Evolutionary conservation across 164 flowering plant genomes (phyloP).

Genomic region (Litsea cubeba): DNA sequence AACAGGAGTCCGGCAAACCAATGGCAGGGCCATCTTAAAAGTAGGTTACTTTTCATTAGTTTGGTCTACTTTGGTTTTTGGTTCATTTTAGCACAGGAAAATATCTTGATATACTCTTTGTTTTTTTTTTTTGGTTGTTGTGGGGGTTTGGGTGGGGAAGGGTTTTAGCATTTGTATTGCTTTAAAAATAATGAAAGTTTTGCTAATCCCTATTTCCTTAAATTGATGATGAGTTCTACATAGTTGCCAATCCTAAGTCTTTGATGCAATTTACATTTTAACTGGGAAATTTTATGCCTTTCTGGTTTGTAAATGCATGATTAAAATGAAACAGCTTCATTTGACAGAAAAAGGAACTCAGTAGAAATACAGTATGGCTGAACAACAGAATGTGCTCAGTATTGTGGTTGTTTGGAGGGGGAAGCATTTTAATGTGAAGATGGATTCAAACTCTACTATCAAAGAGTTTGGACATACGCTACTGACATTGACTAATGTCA

Average conservation of each 20-base stretch:
- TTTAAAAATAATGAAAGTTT: no score
- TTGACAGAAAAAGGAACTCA: neutral
- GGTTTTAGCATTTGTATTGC: neutral
- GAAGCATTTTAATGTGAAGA: constrained; percentile 44
- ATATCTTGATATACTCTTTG: no score
- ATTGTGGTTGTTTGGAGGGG: constrained; percentile 65
- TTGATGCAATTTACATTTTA: neutral
- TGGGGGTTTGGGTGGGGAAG: no score
- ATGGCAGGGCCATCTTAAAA: no score
- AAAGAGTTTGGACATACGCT: constrained; percentile 67
- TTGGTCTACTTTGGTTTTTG: no score
- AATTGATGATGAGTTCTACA: neutral
- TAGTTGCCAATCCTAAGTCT: neutral
- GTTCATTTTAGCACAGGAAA: no score
- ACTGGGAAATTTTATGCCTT: neutral
- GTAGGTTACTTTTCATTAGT: no score
- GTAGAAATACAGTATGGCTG: constrained; percentile 25
- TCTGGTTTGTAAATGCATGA: neutral
- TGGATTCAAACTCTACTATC: constrained; percentile 40
- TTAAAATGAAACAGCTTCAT: no score
- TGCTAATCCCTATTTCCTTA: neutral
- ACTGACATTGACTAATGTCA: constrained; percentile 59
- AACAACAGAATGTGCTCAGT: constrained; percentile 10
- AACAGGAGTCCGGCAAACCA: no score
- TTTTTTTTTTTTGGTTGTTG: no score